A percentile compares a stretch with the other conserved stretches of the same genome.
Conservation (phyloP, 805 yeast species). For the Candida schatavii region DNA sequence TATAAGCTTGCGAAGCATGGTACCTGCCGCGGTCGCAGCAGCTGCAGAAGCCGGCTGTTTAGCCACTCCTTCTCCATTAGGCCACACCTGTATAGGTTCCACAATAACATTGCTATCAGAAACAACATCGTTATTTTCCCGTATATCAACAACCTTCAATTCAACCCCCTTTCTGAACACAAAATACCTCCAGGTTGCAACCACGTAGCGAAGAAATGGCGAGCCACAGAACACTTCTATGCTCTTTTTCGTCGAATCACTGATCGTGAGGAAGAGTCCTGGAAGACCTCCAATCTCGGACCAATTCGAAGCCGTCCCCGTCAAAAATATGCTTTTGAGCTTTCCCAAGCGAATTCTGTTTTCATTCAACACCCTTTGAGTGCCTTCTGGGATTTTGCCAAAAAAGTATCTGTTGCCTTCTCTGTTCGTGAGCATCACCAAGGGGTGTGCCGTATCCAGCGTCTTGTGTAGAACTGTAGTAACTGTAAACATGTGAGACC, state of each 20-base stretch:
- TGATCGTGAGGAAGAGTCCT: conserved; percentile 77
- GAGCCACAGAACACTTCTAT: conserved; percentile 52
- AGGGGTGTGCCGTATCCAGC: conserved; percentile 55
- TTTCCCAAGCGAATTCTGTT: conserved; percentile 55
- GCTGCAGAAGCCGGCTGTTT: neutral
- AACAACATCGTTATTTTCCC: conserved; percentile 22
- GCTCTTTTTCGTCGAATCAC: conserved; percentile 68
- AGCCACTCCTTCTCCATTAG: neutral
- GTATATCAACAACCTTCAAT: conserved; percentile 34
- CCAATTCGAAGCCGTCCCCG: conserved; percentile 76
- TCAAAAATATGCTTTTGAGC: conserved; percentile 63
- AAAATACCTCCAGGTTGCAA: conserved; percentile 83
- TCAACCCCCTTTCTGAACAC: conserved; percentile 75
- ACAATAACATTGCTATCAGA: conserved; percentile 39
- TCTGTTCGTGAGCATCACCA: conserved; percentile 47
- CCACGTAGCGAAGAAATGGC: conserved; percentile 42
- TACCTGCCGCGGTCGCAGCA: neutral
- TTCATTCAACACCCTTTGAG: conserved; percentile 72
- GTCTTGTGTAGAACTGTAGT: conserved; percentile 52
- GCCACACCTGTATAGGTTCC: conserved; percentile 31
- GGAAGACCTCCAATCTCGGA: conserved; percentile 86
- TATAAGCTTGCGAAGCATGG: conserved; percentile 32
- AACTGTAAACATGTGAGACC: conserved; percentile 45
- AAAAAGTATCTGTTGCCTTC: conserved; percentile 60
- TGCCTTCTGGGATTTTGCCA: conserved; percentile 84